Evolutionary conservation across 2,329 filamentous ascomycete genomes (phyloP).

Genomic region (Nemania sp.): DNA sequence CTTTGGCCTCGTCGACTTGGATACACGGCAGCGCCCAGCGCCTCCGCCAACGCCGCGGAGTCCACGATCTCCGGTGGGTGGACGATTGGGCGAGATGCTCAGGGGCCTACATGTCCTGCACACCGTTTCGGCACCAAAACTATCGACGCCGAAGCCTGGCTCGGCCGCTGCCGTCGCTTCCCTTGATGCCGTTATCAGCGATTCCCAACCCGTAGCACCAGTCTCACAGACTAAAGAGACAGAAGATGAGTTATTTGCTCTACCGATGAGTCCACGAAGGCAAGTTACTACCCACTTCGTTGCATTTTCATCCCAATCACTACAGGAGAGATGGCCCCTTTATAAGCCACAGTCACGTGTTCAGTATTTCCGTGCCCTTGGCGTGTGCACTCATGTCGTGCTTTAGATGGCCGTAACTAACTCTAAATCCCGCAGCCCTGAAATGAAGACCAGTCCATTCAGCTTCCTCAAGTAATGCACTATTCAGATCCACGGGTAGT

Average conservation of each 20-base stretch:
- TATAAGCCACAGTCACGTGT: neutral
- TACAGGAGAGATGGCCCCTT: neutral
- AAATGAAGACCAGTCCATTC: conserved; percentile 85
- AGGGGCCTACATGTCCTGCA: conserved; percentile 62
- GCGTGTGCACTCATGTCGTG: neutral
- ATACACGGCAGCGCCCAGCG: conserved; percentile 32
- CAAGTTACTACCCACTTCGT: neutral
- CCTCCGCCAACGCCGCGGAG: conserved; percentile 52
- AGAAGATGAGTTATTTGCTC: conserved; percentile 83
- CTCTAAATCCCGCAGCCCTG: conserved; percentile 58
- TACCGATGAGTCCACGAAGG: conserved; percentile 80
- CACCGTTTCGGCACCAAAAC: conserved; percentile 36
- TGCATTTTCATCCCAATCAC: neutral
- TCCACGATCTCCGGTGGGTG: conserved; percentile 68
- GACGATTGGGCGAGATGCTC: conserved; percentile 77
- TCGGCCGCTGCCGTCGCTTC: conserved; percentile 41
- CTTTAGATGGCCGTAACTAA: conserved; percentile 3
- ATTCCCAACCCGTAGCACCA: conserved; percentile 16
- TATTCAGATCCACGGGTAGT: neutral
- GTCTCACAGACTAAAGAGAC: conserved; percentile 51
- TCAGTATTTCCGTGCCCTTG: neutral
- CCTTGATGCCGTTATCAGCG: conserved; percentile 48
- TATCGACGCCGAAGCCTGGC: conserved; percentile 15
- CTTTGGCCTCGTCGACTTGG: conserved; percentile 65
- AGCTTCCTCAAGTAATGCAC: conserved; percentile 49